Evolutionary conservation across 371 early-diverging fungal genomes (phyloP).

Genomic region (Saksenaea oblongispora): DNA sequence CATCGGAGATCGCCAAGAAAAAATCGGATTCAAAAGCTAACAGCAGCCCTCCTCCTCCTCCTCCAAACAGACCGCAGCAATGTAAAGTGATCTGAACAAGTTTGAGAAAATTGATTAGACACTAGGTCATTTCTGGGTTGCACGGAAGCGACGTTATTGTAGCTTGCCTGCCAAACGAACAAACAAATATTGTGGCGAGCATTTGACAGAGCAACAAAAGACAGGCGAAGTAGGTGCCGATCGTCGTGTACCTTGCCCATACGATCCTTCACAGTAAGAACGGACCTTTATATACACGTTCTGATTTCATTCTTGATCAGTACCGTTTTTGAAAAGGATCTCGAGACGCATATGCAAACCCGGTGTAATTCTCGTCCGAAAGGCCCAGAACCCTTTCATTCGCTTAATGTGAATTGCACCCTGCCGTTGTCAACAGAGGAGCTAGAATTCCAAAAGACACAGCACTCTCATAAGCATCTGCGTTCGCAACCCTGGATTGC

Average conservation of each 20-base stretch:
- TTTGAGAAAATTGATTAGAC: not conserved
- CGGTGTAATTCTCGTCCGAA: conserved; percentile 75
- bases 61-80: conserved; percentile 47
- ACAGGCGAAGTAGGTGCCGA: conserved; percentile 3
- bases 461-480: conserved; percentile 43
- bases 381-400: conserved; percentile 45
- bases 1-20: conserved; percentile 17
- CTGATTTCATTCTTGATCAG: conserved; percentile 27
- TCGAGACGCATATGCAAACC: conserved; percentile 64
- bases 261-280: conserved; percentile 75
- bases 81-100: conserved; percentile 23
- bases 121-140: conserved; percentile 48
- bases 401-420: conserved; percentile 60
- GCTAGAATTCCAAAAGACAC: conserved; percentile 46
- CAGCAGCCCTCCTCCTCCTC: conserved; percentile 34
- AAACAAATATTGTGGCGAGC: conserved; percentile 77
- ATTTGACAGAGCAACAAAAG: conserved; percentile 47
- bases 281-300: not conserved
- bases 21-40: conserved; percentile 9
- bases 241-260: conserved; percentile 78
- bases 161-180: conserved; percentile 58
- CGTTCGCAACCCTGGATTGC: conserved; percentile 50
- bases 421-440: conserved; percentile 47
- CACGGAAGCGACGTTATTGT: conserved; percentile 64
- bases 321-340: conserved; percentile 64